Conservation (phyloP, 805 yeast species). For the Crinitomyces ghanaensis region DNA sequence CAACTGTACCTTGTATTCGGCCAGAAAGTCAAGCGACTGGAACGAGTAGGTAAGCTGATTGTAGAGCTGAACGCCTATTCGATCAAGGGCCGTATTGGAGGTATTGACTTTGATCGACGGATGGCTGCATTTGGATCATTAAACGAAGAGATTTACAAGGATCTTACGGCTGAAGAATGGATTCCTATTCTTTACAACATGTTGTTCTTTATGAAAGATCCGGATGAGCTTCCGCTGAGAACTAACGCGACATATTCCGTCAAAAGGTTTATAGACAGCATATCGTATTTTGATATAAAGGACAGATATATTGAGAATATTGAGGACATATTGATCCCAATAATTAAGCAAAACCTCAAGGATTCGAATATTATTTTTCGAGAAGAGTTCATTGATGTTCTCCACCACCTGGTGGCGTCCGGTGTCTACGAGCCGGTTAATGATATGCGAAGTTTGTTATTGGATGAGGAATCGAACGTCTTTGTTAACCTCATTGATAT, state of each 20-base stretch:
- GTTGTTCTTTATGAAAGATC: slow-evolving; percentile 63
- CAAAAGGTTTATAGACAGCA: slow-evolving; percentile 52
- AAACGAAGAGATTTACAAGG: slow-evolving; percentile 41
- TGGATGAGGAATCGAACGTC: slow-evolving; percentile 68
- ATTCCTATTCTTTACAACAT: slow-evolving; percentile 58
- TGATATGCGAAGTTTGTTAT: slow-evolving; percentile 55
- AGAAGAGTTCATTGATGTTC: slow-evolving; percentile 54
- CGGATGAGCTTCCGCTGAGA: slow-evolving; percentile 69
- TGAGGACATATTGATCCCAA: slow-evolving; percentile 49
- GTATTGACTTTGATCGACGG: slow-evolving; percentile 69
- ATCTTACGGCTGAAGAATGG: slow-evolving; percentile 55
- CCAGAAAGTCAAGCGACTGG: slow-evolving; percentile 32
- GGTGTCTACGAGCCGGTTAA: slow-evolving; percentile 36
- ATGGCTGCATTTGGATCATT: slow-evolving; percentile 54
- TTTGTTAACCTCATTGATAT: slow-evolving; percentile 69
- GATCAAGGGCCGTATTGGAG: slow-evolving; percentile 45
- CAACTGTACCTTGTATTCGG: slow-evolving; percentile 51
- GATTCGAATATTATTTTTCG: slow-evolving; percentile 49
- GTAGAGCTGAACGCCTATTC: slow-evolving; percentile 63
- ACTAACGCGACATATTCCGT: slow-evolving; percentile 60
- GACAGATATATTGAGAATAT: slow-evolving; percentile 30
- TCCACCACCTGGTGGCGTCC: slow-evolving; percentile 48
- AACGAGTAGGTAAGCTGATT: slow-evolving; percentile 39
- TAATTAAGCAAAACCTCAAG: slow-evolving; percentile 56
- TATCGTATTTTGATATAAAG: slow-evolving; percentile 16